Conservation (phyloP, 2,329 filamentous ascomycete genomes). For the Penicillium nordicum region DNA sequence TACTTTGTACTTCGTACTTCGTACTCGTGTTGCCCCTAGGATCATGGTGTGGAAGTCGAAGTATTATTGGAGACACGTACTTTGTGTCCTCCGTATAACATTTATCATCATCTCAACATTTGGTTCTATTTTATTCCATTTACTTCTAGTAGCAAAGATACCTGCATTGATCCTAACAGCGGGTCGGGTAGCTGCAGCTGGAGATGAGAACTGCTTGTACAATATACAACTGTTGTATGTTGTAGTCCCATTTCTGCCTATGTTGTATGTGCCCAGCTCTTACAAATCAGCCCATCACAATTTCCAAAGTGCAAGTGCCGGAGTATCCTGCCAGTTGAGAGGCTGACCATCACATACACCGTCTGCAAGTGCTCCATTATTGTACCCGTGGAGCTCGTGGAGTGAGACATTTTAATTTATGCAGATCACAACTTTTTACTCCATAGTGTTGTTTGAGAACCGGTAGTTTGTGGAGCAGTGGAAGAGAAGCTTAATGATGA, state of each 20-base stretch:
- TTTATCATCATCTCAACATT: too few relatives aligned
- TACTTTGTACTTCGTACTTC: too few relatives aligned
- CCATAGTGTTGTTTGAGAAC: constrained; percentile 8
- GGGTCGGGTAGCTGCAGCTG: constrained; percentile 2
- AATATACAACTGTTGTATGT: too few relatives aligned
- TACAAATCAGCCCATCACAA: background rate
- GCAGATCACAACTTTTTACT: background rate
- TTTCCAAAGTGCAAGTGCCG: background rate
- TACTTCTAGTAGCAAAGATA: background rate
- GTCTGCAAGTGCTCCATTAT: background rate
- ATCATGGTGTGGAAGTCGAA: background rate
- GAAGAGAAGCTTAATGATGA: background rate
- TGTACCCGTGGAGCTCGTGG: constrained; percentile 3
- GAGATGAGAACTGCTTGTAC: background rate
- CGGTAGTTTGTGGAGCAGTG: constrained; percentile 16
- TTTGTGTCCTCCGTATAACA: background rate
- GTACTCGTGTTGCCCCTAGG: background rate
- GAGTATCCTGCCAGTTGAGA: background rate
- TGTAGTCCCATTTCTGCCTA: too few relatives aligned
- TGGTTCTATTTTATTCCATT: too few relatives aligned
- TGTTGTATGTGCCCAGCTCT: background rate
- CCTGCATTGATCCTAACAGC: background rate
- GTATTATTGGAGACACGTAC: background rate
- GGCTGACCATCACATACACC: background rate
- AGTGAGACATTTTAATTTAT: constrained; percentile 2